These are phyloP conservation scores for Penicillium pancosmium DNA, from an alignment of 495 filamentous ascomycete genomes.

Conservation along the genomic window DNA sequence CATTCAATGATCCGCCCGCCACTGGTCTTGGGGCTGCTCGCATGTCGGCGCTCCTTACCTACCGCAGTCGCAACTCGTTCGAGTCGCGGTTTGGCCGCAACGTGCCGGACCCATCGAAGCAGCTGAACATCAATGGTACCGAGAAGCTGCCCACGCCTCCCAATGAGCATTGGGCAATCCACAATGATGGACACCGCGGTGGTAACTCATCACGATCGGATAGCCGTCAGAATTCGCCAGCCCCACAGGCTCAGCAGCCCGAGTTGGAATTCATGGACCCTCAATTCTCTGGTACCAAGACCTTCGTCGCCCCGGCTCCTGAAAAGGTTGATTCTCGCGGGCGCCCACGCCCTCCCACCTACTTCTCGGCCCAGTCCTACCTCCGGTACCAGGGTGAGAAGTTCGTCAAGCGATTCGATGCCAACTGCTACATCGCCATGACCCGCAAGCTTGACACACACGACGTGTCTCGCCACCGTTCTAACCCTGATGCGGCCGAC, in stretches of 20 bases:
- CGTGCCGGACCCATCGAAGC: constrained; percentile 78
- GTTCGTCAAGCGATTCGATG: constrained; percentile 95
- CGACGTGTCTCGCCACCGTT: constrained; percentile 79
- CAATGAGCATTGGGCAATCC: constrained; percentile 88
- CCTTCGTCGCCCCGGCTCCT: constrained; percentile 36
- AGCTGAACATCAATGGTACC: constrained; percentile 73
- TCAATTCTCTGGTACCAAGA: constrained; percentile 74
- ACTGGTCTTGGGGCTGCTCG: constrained; percentile 91
- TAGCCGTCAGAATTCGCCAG: constrained; percentile 40
- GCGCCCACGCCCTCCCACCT: constrained; percentile 68
- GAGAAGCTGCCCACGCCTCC: constrained; percentile 64
- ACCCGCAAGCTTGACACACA: constrained; percentile 99
- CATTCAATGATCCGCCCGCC: constrained; percentile 77
- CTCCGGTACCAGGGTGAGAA: constrained; percentile 97
- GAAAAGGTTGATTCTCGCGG: constrained; percentile 24
- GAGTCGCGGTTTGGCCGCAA: constrained; percentile 94
- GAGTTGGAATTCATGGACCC: constrained; percentile 63
- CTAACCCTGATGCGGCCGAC: constrained; percentile 40
- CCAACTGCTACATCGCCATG: constrained; percentile 98
- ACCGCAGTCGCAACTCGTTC: constrained; percentile 94
- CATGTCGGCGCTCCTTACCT: constrained; percentile 95
- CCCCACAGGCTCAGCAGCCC: constrained; percentile 29
- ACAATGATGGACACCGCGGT: constrained; percentile 89
- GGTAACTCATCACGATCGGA: constrained; percentile 35
- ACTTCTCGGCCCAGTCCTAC: constrained; percentile 97